A percentile compares a stretch with the other conserved stretches of the same genome.
Conservation (phyloP, 2,329 filamentous ascomycete species). For the Nigrograna mackinnonii region DNA sequence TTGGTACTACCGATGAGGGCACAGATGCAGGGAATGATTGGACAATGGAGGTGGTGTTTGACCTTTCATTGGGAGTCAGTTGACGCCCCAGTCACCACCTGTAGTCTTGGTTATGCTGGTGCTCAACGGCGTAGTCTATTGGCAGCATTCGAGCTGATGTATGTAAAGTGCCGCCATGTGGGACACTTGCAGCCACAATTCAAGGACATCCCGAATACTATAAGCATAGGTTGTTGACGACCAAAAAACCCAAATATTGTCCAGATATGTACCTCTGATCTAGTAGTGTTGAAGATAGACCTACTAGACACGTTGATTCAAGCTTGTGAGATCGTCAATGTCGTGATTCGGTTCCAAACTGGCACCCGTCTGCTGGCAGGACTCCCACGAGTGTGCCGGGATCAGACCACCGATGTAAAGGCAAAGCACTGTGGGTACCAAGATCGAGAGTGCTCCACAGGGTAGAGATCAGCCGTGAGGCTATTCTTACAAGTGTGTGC, state of each 20-base stretch:
- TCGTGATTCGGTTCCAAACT: constrained; percentile 8
- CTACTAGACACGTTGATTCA: constrained; percentile 1
- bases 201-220: neutral
- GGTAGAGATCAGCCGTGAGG: constrained; percentile 8
- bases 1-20: too few relatives aligned
- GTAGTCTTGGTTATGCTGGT: neutral
- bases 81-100: neutral
- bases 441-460: neutral
- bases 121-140: neutral
- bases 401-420: neutral
- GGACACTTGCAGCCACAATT: neutral
- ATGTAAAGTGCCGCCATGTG: neutral
- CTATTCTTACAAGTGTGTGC: neutral
- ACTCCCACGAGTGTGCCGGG: constrained; percentile 4
- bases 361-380: neutral
- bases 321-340: constrained; percentile 6
- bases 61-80: too few relatives aligned
- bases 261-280: neutral
- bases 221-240: neutral
- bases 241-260: neutral
- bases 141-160: neutral
- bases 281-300: neutral
- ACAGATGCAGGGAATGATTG: too few relatives aligned
- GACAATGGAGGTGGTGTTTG: too few relatives aligned
- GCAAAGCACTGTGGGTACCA: neutral